These are phyloP conservation scores for Monosporascus cannonballus DNA, from an alignment of 2,329 filamentous ascomycete species.

Conservation along the genomic window DNA sequence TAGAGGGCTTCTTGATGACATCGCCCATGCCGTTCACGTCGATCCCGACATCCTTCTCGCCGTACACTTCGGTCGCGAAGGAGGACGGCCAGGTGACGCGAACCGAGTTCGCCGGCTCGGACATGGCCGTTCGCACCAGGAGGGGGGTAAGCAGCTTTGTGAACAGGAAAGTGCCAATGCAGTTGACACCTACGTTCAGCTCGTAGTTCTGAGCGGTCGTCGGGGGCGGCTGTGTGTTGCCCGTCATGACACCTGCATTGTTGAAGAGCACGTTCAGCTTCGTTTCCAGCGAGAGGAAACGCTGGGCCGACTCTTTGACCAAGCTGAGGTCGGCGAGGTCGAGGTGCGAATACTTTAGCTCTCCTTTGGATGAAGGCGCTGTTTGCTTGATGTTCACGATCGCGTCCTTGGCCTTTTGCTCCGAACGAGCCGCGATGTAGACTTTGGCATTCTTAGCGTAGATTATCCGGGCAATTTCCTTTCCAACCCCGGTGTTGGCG, in stretches of 20 bases:
- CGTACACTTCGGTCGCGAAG: conserved; percentile 16
- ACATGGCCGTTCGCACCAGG: conserved; percentile 21
- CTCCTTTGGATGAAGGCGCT: not conserved
- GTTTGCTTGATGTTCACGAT: not conserved
- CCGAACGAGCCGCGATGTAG: not conserved
- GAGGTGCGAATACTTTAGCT: not conserved
- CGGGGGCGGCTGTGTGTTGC: not conserved
- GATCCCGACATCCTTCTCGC: conserved; percentile 10
- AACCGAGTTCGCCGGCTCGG: conserved; percentile 21
- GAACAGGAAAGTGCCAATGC: not conserved
- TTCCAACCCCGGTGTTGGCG: conserved; percentile 1
- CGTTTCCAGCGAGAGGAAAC: conserved; percentile 1
- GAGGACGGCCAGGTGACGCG: conserved; percentile 26
- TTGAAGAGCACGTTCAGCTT: conserved; percentile 5
- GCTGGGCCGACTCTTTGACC: not conserved
- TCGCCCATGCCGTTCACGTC: conserved; percentile 13
- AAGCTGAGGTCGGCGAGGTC: conserved; percentile 2
- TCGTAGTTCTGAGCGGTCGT: conserved; percentile 1
- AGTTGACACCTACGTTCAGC: conserved; percentile 2
- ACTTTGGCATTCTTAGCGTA: conserved; percentile 1
- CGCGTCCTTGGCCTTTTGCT: not conserved
- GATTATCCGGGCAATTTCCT: conserved; percentile 1
- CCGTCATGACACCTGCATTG: conserved; percentile 2
- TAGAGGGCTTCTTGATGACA: not conserved
- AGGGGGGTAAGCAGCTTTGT: not conserved